Conservation (phyloP, 768 basidiomycete genomes). For the Rhodotorula kratochvilovae region DNA sequence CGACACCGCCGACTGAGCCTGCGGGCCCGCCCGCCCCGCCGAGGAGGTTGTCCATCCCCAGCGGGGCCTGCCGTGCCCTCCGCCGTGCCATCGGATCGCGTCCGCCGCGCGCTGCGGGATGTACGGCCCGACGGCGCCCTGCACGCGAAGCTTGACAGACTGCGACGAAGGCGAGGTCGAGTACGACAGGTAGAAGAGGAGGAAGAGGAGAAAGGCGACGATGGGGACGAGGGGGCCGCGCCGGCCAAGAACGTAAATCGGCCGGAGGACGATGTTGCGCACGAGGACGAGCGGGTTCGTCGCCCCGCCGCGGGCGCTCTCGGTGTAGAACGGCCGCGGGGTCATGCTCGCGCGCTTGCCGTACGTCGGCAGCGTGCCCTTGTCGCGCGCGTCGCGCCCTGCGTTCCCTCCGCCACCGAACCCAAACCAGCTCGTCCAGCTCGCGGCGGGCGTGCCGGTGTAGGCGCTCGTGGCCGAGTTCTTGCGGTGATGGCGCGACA, state of each 20-base stretch:
- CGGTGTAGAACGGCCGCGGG: conserved; percentile 23
- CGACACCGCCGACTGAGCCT: background rate
- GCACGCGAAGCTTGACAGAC: conserved; percentile 24
- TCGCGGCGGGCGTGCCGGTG: background rate
- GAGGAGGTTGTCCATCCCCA: conserved; percentile 17
- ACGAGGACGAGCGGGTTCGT: background rate
- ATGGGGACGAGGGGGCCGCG: conserved; percentile 37
- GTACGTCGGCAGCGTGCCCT: conserved; percentile 22
- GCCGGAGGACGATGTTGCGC: conserved; percentile 31
- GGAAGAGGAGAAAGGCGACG: conserved; percentile 21
- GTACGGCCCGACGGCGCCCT: conserved; percentile 34
- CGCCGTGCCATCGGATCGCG: conserved; percentile 30
- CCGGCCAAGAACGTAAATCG: conserved; percentile 35
- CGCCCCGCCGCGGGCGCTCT: background rate
- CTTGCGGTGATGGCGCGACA: conserved; percentile 4
- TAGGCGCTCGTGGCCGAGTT: background rate
- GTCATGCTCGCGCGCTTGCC: conserved; percentile 2
- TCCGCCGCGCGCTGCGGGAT: conserved; percentile 37
- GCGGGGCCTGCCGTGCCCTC: background rate
- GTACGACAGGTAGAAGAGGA: conserved; percentile 32
- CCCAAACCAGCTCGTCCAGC: background rate
- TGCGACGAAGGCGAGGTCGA: conserved; percentile 26
- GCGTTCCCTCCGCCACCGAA: background rate
- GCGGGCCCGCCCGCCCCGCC: conserved; percentile 5
- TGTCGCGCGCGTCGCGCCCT: background rate